These are phyloP conservation scores for Hypomontagnella submonticulosa DNA, from an alignment of 495 filamentous ascomycete species.

Conservation along the genomic window DNA sequence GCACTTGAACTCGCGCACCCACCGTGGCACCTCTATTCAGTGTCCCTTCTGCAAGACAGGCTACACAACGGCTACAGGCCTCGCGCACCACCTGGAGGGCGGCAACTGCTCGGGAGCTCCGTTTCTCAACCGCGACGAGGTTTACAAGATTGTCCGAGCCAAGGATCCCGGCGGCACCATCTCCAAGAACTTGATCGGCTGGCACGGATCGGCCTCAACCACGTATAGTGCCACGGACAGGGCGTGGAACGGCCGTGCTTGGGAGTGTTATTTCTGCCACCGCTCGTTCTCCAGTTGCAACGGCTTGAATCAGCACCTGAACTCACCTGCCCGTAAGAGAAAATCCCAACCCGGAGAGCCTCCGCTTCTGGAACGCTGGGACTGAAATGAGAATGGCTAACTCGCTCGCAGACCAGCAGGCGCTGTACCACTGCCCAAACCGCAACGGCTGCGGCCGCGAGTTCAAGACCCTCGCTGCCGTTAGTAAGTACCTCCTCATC, in stretches of 20 bases:
- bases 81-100: conserved; percentile 49
- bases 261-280: conserved; percentile 51
- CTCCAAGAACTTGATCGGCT: conserved; percentile 51
- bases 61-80: conserved; percentile 46
- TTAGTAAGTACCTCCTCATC: conserved; percentile 47
- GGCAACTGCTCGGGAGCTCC: conserved; percentile 37
- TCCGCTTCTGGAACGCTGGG: not conserved
- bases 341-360: not conserved
- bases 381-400: not conserved
- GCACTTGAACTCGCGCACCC: conserved; percentile 47
- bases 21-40: conserved; percentile 39
- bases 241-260: conserved; percentile 44
- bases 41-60: conserved; percentile 50
- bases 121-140: conserved; percentile 41
- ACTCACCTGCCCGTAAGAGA: conserved; percentile 49
- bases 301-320: conserved; percentile 49
- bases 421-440: conserved; percentile 66
- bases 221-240: conserved; percentile 36
- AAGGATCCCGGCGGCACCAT: conserved; percentile 48
- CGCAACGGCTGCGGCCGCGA: conserved; percentile 51
- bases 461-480: conserved; percentile 58
- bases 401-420: conserved; percentile 51
- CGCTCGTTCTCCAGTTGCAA: conserved; percentile 19
- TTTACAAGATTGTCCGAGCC: conserved; percentile 47
- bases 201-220: conserved; percentile 8